Evolutionary conservation across 768 basidiomycete species (phyloP).

Genomic region (Calvatia gigantea): DNA sequence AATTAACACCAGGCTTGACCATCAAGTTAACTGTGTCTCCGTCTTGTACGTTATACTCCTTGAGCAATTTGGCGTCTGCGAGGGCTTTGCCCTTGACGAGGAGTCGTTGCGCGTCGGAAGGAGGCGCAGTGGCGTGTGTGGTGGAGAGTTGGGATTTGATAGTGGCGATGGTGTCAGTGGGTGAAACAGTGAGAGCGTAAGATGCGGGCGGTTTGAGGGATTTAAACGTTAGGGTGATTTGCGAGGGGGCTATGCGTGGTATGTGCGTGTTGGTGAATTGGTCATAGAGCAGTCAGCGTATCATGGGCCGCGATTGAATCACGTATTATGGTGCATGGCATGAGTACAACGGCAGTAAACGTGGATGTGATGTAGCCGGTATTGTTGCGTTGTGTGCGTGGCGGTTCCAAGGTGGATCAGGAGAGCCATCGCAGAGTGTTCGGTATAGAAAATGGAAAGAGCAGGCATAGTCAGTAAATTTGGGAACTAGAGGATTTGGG

Average conservation of each 20-base stretch:
- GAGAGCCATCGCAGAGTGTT: background rate
- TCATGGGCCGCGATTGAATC: background rate
- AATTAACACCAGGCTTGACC: slow-evolving; percentile 72
- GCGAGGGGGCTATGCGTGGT: slow-evolving; percentile 26
- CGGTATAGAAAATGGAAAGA: background rate
- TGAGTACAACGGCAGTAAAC: background rate
- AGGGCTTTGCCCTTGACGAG: slow-evolving; percentile 94
- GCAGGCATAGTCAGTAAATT: background rate
- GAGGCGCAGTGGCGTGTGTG: slow-evolving; percentile 63
- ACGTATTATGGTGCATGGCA: background rate
- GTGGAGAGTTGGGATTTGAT: slow-evolving; percentile 74
- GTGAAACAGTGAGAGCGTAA: slow-evolving; percentile 68
- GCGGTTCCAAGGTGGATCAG: background rate
- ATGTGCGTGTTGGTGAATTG: slow-evolving; percentile 1
- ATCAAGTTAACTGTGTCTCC: slow-evolving; percentile 84
- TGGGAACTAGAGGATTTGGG: background rate
- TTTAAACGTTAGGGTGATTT: slow-evolving; percentile 79
- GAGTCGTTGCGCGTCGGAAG: slow-evolving; percentile 78
- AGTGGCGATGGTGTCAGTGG: slow-evolving; percentile 77
- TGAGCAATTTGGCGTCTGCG: slow-evolving; percentile 81
- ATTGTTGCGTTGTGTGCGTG: background rate
- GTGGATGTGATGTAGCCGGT: background rate
- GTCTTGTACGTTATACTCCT: slow-evolving; percentile 83
- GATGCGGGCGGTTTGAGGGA: slow-evolving; percentile 83
- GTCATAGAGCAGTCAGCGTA: background rate